These are phyloP conservation scores for Sphagnum magellanicum DNA, from an alignment of 228 moss, liverwort and hornwort species.

Conservation along the genomic window DNA sequence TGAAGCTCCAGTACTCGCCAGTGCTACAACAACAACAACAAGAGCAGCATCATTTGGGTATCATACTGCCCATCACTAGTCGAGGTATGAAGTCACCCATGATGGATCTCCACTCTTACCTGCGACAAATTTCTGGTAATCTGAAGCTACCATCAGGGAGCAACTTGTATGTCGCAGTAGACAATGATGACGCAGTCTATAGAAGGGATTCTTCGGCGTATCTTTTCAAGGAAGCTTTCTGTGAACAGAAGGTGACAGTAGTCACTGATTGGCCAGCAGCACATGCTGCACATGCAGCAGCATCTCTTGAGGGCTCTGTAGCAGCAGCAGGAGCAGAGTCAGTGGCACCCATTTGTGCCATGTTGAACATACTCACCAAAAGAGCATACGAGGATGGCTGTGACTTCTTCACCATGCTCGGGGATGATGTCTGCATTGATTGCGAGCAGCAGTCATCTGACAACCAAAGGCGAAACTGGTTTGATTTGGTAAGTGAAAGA, in stretches of 20 bases:
- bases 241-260: not conserved
- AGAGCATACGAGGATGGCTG: slow-evolving; percentile 15
- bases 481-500: slow-evolving; percentile 2
- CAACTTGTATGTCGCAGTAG: slow-evolving; percentile 7
- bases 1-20: too few relatives aligned
- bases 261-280: not conserved
- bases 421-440: slow-evolving; percentile 20
- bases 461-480: not conserved
- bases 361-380: slow-evolving; percentile 17
- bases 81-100: not conserved
- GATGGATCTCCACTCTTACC: not conserved
- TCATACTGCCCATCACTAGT: slow-evolving; percentile 16
- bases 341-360: slow-evolving; percentile 5
- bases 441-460: not conserved
- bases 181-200: slow-evolving; percentile 5
- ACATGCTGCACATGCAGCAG: not conserved
- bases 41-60: too few relatives aligned
- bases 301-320: too few relatives aligned
- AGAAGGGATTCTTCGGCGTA: not conserved
- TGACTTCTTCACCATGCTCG: slow-evolving; percentile 15
- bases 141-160: slow-evolving; percentile 4
- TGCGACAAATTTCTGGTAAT: not conserved
- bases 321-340: not conserved
- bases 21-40: too few relatives aligned
- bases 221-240: not conserved